phyloP scores from a whole-genome alignment of 2,329 filamentous ascomycete species.

The Pseudocercospora fijiensis region DNA sequence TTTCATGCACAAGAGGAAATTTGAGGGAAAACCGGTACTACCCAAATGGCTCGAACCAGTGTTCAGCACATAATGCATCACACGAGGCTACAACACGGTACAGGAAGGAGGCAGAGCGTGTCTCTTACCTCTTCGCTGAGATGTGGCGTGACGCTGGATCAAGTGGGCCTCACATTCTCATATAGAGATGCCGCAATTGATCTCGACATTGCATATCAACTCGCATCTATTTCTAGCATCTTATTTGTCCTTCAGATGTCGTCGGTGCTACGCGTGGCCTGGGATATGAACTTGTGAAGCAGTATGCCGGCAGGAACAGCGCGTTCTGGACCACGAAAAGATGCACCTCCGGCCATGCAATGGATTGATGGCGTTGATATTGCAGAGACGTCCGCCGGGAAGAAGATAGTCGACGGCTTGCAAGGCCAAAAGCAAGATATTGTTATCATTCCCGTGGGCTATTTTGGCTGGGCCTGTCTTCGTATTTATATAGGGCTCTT shows the following conservation, averaged over 20 bases:
- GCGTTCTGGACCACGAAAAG: conserved; percentile 50
- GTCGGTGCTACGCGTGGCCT: conserved; percentile 69
- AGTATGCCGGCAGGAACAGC: conserved; percentile 61
- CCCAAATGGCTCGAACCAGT: no score
- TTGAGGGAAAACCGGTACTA: no score
- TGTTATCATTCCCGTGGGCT: conserved; percentile 66
- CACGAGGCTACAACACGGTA: no score
- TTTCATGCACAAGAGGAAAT: no score
- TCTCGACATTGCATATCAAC: no score
- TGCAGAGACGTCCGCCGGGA: conserved; percentile 23
- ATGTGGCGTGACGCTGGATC: no score
- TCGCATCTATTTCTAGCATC: no score
- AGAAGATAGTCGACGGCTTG: conserved; percentile 29
- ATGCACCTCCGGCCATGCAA: conserved; percentile 45
- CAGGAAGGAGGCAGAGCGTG: no score
- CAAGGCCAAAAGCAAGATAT: conserved; percentile 37
- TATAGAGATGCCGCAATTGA: no score
- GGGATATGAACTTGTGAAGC: conserved; percentile 60
- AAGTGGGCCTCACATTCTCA: no score
- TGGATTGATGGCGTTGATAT: conserved; percentile 28
- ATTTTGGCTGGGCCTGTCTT: conserved; percentile 67
- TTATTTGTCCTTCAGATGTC: conserved; percentile 36
- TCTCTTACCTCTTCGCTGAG: no score
- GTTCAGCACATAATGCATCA: no score
- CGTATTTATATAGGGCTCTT: conserved; percentile 64